phyloP scores from a whole-genome alignment of 305 asterid genomes.

The Fraxinus albicans region DNA sequence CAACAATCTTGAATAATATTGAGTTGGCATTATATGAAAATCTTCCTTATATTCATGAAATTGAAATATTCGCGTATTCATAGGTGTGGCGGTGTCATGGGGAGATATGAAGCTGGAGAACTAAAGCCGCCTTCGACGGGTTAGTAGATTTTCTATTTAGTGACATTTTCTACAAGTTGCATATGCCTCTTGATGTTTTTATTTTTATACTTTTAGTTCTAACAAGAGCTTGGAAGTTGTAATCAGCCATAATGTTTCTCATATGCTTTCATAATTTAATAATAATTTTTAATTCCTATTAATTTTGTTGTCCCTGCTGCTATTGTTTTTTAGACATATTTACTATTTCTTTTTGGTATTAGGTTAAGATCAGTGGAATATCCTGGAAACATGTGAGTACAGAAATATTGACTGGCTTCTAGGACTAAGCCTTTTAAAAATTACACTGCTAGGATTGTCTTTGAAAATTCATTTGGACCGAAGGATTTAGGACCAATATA shows the following conservation, averaged over 20 bases:
- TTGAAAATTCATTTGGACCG: background rate
- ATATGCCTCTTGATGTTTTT: background rate
- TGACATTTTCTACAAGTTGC: background rate
- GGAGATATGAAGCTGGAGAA: conserved; percentile 58
- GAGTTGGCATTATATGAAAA: background rate
- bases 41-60: conserved; percentile 14
- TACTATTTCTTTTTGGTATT: background rate
- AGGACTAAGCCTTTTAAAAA: background rate
- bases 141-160: conserved; percentile 24
- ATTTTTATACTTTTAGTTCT: background rate
- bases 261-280: background rate
- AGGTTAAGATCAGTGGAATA: background rate
- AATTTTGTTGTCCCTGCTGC: background rate
- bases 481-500: background rate
- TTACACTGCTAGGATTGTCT: background rate
- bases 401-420: background rate
- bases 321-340: background rate
- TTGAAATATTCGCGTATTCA: conserved; percentile 4
- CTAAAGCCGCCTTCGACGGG: conserved; percentile 57
- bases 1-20: background rate
- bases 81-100: conserved; percentile 65
- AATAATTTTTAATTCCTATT: background rate
- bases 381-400: background rate
- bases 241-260: background rate
- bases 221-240: background rate